phyloP scores from a whole-genome alignment of 345 rosid species.

The Carallia pectinifolia region DNA sequence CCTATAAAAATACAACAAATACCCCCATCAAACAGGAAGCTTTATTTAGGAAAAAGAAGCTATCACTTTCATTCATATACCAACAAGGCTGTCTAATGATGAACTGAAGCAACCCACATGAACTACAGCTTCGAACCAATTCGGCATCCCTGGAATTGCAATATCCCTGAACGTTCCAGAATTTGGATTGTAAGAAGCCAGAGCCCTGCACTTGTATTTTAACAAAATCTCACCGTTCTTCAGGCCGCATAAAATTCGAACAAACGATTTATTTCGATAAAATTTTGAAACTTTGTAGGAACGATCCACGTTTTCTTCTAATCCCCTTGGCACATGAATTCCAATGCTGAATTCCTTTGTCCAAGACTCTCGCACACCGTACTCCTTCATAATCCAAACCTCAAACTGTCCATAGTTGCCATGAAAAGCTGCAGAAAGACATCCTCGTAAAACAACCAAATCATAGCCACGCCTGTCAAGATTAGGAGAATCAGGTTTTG shows the following conservation, averaged over 20 bases:
- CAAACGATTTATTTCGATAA: neutral
- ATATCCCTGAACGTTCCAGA: conserved; percentile 20
- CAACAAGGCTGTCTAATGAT: conserved; percentile 6
- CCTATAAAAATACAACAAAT: too few species aligned
- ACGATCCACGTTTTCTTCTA: neutral
- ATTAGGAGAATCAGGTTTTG: neutral
- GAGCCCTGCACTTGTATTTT: conserved; percentile 18
- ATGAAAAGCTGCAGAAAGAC: conserved; percentile 22
- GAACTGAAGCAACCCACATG: conserved; percentile 19
- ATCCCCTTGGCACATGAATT: conserved; percentile 9
- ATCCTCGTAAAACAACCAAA: conserved; percentile 19
- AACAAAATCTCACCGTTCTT: conserved; percentile 27
- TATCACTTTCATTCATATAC: neutral
- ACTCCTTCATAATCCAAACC: conserved; percentile 31
- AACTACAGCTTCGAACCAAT: conserved; percentile 23
- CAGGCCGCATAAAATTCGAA: conserved; percentile 14
- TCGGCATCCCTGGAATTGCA: conserved; percentile 22
- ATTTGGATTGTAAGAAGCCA: conserved; percentile 23
- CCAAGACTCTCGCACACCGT: conserved; percentile 33
- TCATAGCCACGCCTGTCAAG: neutral
- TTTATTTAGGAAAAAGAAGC: too few species aligned
- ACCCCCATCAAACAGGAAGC: too few species aligned
- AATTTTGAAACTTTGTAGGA: neutral
- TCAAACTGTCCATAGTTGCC: conserved; percentile 1
- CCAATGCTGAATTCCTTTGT: conserved; percentile 22